Base-by-base conservation (phyloP, 2,329 filamentous ascomycete genomes). In the Chrysoporthe puriensis region DNA sequence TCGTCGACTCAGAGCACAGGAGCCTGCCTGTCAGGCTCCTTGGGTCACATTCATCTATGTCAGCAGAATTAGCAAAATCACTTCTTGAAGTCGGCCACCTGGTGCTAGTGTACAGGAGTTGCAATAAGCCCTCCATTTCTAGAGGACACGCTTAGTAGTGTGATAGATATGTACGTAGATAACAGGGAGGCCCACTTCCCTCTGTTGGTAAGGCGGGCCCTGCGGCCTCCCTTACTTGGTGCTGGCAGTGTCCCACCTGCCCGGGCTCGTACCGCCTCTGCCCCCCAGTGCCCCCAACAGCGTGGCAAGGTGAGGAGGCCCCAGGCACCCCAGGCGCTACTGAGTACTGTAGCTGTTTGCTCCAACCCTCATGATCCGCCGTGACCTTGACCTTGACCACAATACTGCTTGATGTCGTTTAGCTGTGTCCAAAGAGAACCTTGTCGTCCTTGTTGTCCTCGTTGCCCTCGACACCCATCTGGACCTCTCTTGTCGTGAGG, bases 131-230 rank as follows among this genome's bases (percentile, higher is more conserved):
- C 36, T 40, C 9, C 36, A 40, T 9, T 6, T 6, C 9, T 40
- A 9, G 36, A 40, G 9, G 36, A 26, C 26, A 26, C 26, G 26
- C 26, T 26, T 26, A 26, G 26, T 26, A 26, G 26, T 26, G 26
- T 26, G 26, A 26, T 26, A 26, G 26, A 26, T 26, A 26, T 26
- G 26, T 26, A 26, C 26, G 26, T 26, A 54, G 50, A 54, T 54
- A 54, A 54, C 50, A 32, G 21, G 14, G 26, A 54, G 50, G 8
- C 50, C 50, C 50, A 14, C 50, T 32, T 54, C 50, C 50, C 50
- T 54, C 50, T 54, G 50, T 54, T 54, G 50, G 50, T 32, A 54
- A 32, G 50, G 50, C 50, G 26, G 21, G 50, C 32, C 7, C 50
- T 34, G 50, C 16, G 32, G 50, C 13, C 6, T 14, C 9, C 21